A percentile compares a stretch with the other conserved stretches of the same genome.
phyloP scores from a whole-genome alignment of 2,329 filamentous ascomycete species.

The Chrysoporthe deuterocubensis region DNA sequence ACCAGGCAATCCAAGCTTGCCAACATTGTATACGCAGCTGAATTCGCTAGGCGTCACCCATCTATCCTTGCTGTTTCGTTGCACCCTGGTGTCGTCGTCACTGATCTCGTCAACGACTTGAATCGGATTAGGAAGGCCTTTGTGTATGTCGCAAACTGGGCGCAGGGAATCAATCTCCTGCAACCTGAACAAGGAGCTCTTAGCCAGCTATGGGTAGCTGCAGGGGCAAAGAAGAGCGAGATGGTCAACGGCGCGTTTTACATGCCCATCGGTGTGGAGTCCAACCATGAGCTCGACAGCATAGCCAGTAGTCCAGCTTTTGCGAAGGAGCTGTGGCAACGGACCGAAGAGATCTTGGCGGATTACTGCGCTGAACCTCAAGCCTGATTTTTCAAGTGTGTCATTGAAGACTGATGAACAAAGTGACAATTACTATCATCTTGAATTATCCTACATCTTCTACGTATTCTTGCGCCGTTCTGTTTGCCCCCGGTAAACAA shows the following conservation, averaged over 20 bases:
- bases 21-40: slow-evolving; percentile 36
- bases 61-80: slow-evolving; percentile 33
- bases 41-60: slow-evolving; percentile 35
- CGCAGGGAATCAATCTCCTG: slow-evolving; percentile 29
- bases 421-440: not conserved
- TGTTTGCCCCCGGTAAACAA: not conserved
- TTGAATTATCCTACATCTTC: not conserved
- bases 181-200: slow-evolving; percentile 42
- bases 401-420: not conserved
- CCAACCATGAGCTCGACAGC: slow-evolving; percentile 33
- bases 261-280: slow-evolving; percentile 40
- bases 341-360: slow-evolving; percentile 40
- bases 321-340: slow-evolving; percentile 41
- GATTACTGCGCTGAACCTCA: slow-evolving; percentile 16
- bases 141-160: slow-evolving; percentile 28
- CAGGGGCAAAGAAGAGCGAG: slow-evolving; percentile 33
- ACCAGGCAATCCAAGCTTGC: slow-evolving; percentile 44
- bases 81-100: slow-evolving; percentile 37
- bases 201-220: slow-evolving; percentile 47
- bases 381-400: not conserved
- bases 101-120: slow-evolving; percentile 33
- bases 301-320: slow-evolving; percentile 36
- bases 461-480: not conserved
- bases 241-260: slow-evolving; percentile 43
- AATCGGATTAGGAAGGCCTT: slow-evolving; percentile 26